phyloP scores from a whole-genome alignment of 2,329 filamentous ascomycete genomes.

The Aureobasidium sp. region DNA sequence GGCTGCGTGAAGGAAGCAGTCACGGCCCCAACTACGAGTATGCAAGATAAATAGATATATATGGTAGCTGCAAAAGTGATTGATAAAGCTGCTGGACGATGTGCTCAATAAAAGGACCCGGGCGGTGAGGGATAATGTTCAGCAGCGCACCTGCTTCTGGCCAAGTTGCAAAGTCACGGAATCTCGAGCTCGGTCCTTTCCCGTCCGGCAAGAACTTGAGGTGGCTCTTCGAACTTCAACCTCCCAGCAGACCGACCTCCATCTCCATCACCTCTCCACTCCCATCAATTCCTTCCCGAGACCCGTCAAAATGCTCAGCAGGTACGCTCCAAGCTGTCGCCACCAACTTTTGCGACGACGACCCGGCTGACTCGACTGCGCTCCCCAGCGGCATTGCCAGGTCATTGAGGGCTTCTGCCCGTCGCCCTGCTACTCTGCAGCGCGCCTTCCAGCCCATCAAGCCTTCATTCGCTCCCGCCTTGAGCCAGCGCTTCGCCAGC shows the following conservation, averaged over 20 bases:
- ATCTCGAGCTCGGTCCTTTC: conserved; percentile 16
- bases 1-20: background rate
- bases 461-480: conserved; percentile 52
- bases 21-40: background rate
- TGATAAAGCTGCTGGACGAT: background rate
- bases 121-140: conserved; percentile 1
- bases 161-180: conserved; percentile 15
- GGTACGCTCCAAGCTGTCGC: conserved; percentile 48
- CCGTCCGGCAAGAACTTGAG: conserved; percentile 16
- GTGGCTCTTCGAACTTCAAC: conserved; percentile 16
- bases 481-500: conserved; percentile 56
- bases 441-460: conserved; percentile 51
- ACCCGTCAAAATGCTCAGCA: conserved; percentile 77
- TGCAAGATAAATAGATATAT: background rate
- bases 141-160: background rate
- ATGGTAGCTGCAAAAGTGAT: background rate
- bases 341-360: conserved; percentile 19
- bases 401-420: conserved; percentile 54
- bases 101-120: background rate
- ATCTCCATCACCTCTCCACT: conserved; percentile 18
- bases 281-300: conserved; percentile 34
- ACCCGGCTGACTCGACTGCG: conserved; percentile 32
- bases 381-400: conserved; percentile 56
- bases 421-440: conserved; percentile 50
- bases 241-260: conserved; percentile 16